Base-by-base conservation (phyloP, 1,284 basidiomycete genomes). In the Peniophora sp. region DNA sequence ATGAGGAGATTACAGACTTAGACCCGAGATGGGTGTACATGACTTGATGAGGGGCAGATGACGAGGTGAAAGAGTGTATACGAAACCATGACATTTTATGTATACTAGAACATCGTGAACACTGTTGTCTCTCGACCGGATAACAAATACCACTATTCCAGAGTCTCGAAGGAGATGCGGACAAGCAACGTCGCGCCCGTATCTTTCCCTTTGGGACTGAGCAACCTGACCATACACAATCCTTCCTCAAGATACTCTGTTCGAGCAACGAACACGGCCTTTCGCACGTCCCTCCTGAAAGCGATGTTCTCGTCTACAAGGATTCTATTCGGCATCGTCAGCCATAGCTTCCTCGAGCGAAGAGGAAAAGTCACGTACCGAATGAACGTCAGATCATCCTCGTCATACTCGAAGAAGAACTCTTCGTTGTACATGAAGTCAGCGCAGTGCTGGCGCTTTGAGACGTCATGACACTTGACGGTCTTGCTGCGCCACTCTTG, bases 121-220 rank as follows among this genome's bases (percentile, higher is more conserved):
- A n/a, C n/a, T n/a, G n/a, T n/a, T n/a, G n/a, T n/a, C n/a, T n/a
- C n/a, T n/a, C n/a, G n/a, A n/a, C n/a, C n/a, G n/a, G n/a, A n/a
- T n/a, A n/a, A n/a, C n/a, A n/a, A n/a, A n/a, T n/a, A n/a, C n/a
- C n/a, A n/a, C 20, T 22, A 44, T 27, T 46, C 11, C 11, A 24
- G 3, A 6, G 11, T 23, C 41, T 27, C 42, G n/a, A 50, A 24
- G 23, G 20, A 22, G 42, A 50, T 14, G 3, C 46, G 65, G 3
- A 72, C 71, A 27, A 82, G 66, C 15, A 79, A 54, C 14, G 71
- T 73, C 10, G 75, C 71, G 12, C 73, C 74, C 2, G 72, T 75
- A 57, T 75, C 67, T 58, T 77, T 78, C 11, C 81, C 81, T 39
- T 71, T 68, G 64, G 67, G 65, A 58, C 78, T 68, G 50, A 84